phyloP scores from a whole-genome alignment of 2,329 filamentous ascomycete genomes.

The Monilinia polystroma region DNA sequence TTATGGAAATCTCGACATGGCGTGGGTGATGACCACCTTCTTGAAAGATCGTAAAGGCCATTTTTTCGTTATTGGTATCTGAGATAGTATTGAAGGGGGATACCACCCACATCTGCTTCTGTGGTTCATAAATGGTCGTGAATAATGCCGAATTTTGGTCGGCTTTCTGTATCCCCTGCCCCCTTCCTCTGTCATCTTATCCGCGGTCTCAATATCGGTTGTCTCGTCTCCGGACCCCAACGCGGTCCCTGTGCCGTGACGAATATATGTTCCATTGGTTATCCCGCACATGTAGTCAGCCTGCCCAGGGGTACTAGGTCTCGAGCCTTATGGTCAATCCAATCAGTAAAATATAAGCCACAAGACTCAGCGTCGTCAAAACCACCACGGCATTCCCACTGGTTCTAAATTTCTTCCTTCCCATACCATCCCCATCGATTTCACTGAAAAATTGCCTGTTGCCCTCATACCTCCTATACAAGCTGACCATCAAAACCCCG shows the following conservation, averaged over 20 bases:
- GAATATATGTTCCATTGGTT: conserved; percentile 10
- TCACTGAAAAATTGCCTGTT: conserved; percentile 87
- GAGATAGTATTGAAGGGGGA: neutral
- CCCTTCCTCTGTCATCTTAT: neutral
- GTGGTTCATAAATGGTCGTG: neutral
- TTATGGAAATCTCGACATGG: neutral
- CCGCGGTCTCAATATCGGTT: neutral
- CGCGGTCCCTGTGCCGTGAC: neutral
- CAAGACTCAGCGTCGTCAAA: conserved; percentile 55
- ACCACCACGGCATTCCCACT: conserved; percentile 62
- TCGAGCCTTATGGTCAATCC: conserved; percentile 51
- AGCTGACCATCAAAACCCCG: conserved; percentile 76
- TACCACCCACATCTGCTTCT: neutral
- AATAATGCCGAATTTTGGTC: neutral
- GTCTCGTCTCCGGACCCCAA: conserved; percentile 1
- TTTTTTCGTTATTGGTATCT: neutral
- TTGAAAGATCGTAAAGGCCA: neutral
- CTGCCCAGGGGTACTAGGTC: conserved; percentile 25
- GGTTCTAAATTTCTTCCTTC: conserved; percentile 59
- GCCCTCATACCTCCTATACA: conserved; percentile 85
- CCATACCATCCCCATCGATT: conserved; percentile 42
- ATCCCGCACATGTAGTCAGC: conserved; percentile 16
- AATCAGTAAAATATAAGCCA: conserved; percentile 57
- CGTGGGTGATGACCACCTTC: neutral
- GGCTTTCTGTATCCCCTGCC: neutral